A percentile compares a stretch with the other conserved stretches of the same genome.
These are phyloP conservation scores for Akanthomyces lecanii DNA, from an alignment of 2,329 filamentous ascomycete species.

Conservation along the genomic window DNA sequence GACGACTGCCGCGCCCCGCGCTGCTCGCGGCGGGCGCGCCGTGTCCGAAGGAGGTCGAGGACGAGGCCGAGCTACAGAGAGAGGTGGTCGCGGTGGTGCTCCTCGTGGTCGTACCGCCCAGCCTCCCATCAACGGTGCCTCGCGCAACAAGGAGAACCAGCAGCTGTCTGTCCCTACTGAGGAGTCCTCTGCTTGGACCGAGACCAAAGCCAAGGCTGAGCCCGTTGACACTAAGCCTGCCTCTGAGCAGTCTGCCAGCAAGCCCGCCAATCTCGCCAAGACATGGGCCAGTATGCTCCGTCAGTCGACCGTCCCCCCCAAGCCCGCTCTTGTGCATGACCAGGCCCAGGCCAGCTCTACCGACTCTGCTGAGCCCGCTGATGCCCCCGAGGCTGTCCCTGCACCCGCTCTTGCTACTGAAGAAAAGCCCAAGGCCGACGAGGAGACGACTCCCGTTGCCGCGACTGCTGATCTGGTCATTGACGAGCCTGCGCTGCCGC, in stretches of 20 bases:
- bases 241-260: constrained; percentile 35
- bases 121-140: constrained; percentile 55
- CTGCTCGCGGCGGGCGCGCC: constrained; percentile 57
- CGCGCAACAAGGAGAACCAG: constrained; percentile 52
- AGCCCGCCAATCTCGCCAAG: constrained; percentile 42
- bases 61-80: constrained; percentile 58
- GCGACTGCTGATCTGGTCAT: constrained; percentile 36
- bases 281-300: constrained; percentile 76
- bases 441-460: constrained; percentile 32
- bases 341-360: constrained; percentile 42
- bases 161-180: constrained; percentile 63
- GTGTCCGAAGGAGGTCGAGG: constrained; percentile 60
- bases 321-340: constrained; percentile 50
- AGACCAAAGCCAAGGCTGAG: constrained; percentile 31
- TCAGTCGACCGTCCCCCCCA: constrained; percentile 46
- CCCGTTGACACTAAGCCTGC: constrained; percentile 32
- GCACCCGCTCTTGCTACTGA: constrained; percentile 25
- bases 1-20: constrained; percentile 41
- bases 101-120: constrained; percentile 61
- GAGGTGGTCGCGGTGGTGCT: constrained; percentile 50
- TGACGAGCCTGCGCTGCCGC: constrained; percentile 55
- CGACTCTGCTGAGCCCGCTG: constrained; percentile 20
- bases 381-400: constrained; percentile 35
- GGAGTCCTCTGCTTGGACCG: constrained; percentile 55
- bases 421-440: constrained; percentile 30